Evolutionary conservation across 768 basidiomycete species (phyloP).

Genomic region (Lactifluus rugatus): DNA sequence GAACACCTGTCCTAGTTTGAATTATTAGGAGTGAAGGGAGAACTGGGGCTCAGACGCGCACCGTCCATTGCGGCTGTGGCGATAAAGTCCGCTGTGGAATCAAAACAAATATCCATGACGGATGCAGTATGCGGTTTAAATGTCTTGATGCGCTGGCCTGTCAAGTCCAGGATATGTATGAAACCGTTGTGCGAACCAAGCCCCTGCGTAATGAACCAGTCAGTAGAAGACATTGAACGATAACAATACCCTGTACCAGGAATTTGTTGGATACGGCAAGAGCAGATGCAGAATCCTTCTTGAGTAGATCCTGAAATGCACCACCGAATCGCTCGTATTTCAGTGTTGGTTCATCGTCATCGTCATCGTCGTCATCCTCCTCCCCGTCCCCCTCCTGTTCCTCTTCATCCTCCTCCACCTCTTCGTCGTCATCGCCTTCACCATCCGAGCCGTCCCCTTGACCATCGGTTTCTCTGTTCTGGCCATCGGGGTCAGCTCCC

Average conservation of each 20-base stretch:
- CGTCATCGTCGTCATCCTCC: conserved; percentile 54
- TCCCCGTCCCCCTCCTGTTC: conserved; percentile 63
- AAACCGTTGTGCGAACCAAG: conserved; percentile 92
- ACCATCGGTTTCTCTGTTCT: conserved; percentile 2
- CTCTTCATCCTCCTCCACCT: conserved; percentile 45
- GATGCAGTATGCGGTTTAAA: conserved; percentile 87
- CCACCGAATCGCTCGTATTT: conserved; percentile 84
- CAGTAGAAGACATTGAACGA: background rate
- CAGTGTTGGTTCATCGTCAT: conserved; percentile 84
- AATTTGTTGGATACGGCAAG: conserved; percentile 64
- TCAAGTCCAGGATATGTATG: conserved; percentile 72
- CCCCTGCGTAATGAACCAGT: conserved; percentile 39
- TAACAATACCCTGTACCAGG: conserved; percentile 40
- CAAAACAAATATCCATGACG: conserved; percentile 76
- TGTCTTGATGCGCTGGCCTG: conserved; percentile 76
- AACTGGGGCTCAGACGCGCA: conserved; percentile 30
- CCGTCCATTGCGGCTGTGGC: conserved; percentile 93
- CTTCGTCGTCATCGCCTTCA: conserved; percentile 29
- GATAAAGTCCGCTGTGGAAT: conserved; percentile 78
- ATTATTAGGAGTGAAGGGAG: background rate
- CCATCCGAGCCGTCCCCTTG: conserved; percentile 20
- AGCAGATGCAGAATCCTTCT: conserved; percentile 84
- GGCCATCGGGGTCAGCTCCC: conserved; percentile 22
- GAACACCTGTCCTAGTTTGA: conserved; percentile 73
- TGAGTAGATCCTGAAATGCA: conserved; percentile 61